These are phyloP conservation scores for Akanthomyces dipterigenus DNA, from an alignment of 2,329 filamentous ascomycete species.

Conservation along the genomic window DNA sequence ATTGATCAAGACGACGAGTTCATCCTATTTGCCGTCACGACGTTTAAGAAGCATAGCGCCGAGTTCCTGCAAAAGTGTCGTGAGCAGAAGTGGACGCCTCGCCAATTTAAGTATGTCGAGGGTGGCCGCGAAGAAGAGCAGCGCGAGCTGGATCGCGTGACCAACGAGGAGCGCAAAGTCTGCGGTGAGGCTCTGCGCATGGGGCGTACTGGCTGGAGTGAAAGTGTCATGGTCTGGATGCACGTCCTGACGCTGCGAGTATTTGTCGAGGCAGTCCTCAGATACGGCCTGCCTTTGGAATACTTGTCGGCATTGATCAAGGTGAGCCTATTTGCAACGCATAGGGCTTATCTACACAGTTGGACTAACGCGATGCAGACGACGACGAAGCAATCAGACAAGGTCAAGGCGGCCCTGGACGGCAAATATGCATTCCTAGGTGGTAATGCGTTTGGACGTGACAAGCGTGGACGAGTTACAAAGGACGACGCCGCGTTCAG, in stretches of 20 bases:
- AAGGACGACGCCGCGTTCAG: constrained; percentile 79
- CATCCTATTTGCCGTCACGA: constrained; percentile 77
- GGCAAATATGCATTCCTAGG: constrained; percentile 83
- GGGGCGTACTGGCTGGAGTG: constrained; percentile 87
- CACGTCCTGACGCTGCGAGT: constrained; percentile 86
- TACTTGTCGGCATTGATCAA: constrained; percentile 80
- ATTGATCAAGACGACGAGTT: constrained; percentile 87
- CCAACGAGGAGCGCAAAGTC: constrained; percentile 80
- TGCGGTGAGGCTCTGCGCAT: constrained; percentile 88
- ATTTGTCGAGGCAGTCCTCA: constrained; percentile 95
- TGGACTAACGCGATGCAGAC: constrained; percentile 47
- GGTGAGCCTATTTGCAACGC: constrained; percentile 46
- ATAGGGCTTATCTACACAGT: neutral
- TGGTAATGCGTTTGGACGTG: constrained; percentile 86
- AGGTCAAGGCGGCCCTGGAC: constrained; percentile 74
- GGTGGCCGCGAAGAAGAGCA: constrained; percentile 85
- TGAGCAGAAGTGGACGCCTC: constrained; percentile 89
- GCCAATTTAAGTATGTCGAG: constrained; percentile 89
- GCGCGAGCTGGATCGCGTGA: constrained; percentile 74
- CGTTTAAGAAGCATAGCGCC: constrained; percentile 82
- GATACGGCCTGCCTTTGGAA: constrained; percentile 86
- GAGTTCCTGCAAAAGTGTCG: constrained; percentile 91
- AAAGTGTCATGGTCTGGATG: constrained; percentile 92
- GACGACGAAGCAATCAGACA: constrained; percentile 72
- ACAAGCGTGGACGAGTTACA: constrained; percentile 86